Evolutionary conservation across 2,329 filamentous ascomycete genomes (phyloP), one percentile per base, ranked within the genome.

Genomic region (Fusarium robinianum): DNA sequence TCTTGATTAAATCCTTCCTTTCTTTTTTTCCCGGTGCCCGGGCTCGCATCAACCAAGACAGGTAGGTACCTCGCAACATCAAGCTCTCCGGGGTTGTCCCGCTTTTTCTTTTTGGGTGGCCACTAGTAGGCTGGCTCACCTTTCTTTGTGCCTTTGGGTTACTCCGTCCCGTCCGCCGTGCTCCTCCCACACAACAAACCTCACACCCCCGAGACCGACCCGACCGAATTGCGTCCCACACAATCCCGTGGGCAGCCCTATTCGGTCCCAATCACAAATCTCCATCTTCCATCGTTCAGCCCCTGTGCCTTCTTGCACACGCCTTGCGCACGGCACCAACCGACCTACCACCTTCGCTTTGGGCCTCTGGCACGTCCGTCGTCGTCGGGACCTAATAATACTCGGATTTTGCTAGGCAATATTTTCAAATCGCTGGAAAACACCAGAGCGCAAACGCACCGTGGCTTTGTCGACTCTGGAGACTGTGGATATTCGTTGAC

Each of bases 261-360:
- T 36, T 41, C 50, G 43, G 49, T 35, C 46, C 57, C 57, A 60
- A 60, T 60, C 57, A 60, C 40, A 49, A 24, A n/a, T 24, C 41
- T 26, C 30, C 36, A 41, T 42, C 32, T 46, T 38, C 35, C 44
- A 53, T 51, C 50, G 50, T 50, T 32, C 45, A 53, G 34, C 51
- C 51, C 51, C 51, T 55, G 31, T 37, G 21, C 23, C 21, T 41
- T 23, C 35, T 16, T 41, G 38, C 38, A 24, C 38, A 48, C 46
- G 38, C 37, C n/a, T 55, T 50, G 50, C 51, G 51, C 51, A 46
- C 40, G 22, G 49, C 39, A 27, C 51, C 19, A 8, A 25, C 51
- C 51, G 34, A 54, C 51, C n/a, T 49, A 41, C 51, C 45, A 39
- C 51, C 49, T 55, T 55, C n/a, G n/a, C n/a, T n/a, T 55, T 55